Percentiles rank a stretch among this genome's conserved stretches.
Conservation (phyloP, 805 yeast species). For the Metschnikowia orientalis region DNA sequence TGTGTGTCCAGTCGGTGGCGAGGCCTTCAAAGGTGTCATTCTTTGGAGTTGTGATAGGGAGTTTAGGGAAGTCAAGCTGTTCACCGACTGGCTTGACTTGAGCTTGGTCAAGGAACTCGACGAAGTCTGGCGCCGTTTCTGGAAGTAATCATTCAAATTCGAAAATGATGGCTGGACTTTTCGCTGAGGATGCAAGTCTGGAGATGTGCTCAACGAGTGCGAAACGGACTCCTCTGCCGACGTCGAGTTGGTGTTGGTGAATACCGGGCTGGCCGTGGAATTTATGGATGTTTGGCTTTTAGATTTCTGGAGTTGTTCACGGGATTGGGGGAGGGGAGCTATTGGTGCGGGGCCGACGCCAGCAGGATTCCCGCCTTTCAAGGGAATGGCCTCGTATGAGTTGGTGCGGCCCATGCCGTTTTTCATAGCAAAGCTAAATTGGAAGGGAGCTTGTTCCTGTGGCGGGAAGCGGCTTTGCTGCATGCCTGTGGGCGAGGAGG, state of each 20-base stretch:
- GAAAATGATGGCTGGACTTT: conserved; percentile 23
- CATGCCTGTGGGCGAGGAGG: conserved; percentile 26
- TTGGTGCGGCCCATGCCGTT: conserved; percentile 3
- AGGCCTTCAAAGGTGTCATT: conserved; percentile 43
- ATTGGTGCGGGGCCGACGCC: neutral
- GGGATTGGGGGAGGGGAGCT: too few species aligned
- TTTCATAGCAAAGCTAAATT: conserved; percentile 3
- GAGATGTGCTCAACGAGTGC: conserved; percentile 33
- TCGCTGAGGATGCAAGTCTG: conserved; percentile 21
- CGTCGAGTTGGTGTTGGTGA: conserved; percentile 22
- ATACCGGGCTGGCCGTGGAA: conserved; percentile 20
- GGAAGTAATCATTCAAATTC: conserved; percentile 34
- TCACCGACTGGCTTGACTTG: conserved; percentile 20
- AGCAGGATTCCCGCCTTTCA: conserved; percentile 2
- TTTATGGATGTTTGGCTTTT: conserved; percentile 25
- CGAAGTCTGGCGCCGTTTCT: conserved; percentile 18
- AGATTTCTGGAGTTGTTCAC: conserved; percentile 20
- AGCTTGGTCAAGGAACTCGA: conserved; percentile 22
- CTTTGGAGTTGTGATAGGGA: conserved; percentile 25
- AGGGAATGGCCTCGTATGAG: conserved; percentile 16
- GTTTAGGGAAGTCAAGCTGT: conserved; percentile 13
- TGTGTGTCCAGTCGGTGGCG: conserved; percentile 5
- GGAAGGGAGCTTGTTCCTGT: conserved; percentile 2
- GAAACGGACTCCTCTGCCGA: conserved; percentile 25
- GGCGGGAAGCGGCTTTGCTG: conserved; percentile 4